Evolutionary conservation across 2,329 filamentous ascomycete species (phyloP).

Genomic region (Fusarium sp.): DNA sequence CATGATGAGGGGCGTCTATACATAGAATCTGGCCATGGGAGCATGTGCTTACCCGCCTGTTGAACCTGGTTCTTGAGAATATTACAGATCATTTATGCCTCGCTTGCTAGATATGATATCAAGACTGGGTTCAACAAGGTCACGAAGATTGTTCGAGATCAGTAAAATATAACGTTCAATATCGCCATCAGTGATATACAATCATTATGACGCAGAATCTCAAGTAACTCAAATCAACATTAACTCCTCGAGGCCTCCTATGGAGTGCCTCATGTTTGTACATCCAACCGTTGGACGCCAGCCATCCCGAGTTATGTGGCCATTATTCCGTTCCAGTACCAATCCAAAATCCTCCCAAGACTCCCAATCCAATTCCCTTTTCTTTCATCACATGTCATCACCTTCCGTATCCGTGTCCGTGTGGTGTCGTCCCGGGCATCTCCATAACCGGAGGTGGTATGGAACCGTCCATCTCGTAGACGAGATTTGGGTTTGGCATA

Average conservation of each 20-base stretch:
- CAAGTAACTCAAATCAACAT: not conserved
- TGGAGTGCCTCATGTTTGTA: conserved; percentile 9
- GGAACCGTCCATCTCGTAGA: conserved; percentile 45
- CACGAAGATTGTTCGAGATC: too few species aligned
- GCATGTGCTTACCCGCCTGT: not conserved
- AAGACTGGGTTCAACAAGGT: not conserved
- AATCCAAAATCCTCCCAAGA: not conserved
- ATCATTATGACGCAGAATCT: conserved; percentile 1
- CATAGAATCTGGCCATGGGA: not conserved
- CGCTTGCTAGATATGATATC: not conserved
- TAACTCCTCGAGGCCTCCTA: conserved; percentile 27
- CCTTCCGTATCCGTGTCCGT: not conserved
- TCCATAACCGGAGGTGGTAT: conserved; percentile 20
- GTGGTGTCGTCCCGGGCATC: conserved; percentile 23
- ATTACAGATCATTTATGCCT: not conserved
- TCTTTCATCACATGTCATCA: not conserved
- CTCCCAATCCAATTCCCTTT: not conserved
- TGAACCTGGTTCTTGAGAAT: not conserved
- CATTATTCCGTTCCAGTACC: conserved; percentile 14
- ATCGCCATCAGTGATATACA: not conserved
- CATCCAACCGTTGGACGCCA: conserved; percentile 9
- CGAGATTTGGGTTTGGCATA: conserved; percentile 1
- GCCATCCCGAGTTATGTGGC: not conserved
- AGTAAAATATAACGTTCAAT: conserved; percentile 19
- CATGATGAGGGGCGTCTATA: not conserved